Evolutionary conservation across 148 eudicot species (phyloP), one percentile per base, ranked within the genome.

Genomic region (Bassia scoparia): DNA sequence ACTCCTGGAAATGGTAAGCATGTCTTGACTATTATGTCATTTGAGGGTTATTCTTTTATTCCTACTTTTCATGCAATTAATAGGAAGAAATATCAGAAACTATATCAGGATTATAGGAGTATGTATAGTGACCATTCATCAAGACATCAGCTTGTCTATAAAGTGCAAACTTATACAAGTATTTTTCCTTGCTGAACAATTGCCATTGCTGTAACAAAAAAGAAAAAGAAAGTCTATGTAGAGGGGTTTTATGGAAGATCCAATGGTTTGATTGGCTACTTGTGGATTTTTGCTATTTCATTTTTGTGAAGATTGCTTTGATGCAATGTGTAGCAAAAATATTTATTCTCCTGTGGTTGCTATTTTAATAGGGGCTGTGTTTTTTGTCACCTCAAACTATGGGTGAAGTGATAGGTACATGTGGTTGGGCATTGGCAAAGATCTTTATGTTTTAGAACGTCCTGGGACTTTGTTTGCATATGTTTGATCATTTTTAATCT

Each of bases 1-100:
- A 80, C 90, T 69, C 83, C 97, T 61, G 90, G 84, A 67, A 87
- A 79, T 81, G 97, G 97, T 91, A 18, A 77, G 83, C 85, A 54
- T 69, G 29, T 46, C 35, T 76, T 24, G 0, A 26, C 16, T 24
- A 16, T 26, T 63, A 23, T 31, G 50, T 11, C 24, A 71, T 70
- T 41, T 4, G 53, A 50, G 20, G 62, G 7, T 54, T 24, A 7
- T 61, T 24, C 23, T 33, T 70, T 41, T 38, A 44, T 5, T 20
- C 37, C 12, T n/a, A 16, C 55, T 24, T 3, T 29, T 24, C 59
- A 30, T 66, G 16, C 23, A 73, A 34, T 65, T 27, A 23, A 29
- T 61, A 35, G 59, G 67, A 17, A 38, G 26, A n/a, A 49, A 17
- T 27, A 37, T 35, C 21, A 5, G 27, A 21, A 5, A 44, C 21